Evolutionary conservation across 1,139 yeast genomes (phyloP).

Genomic region (Yamadazyma triangularis): DNA sequence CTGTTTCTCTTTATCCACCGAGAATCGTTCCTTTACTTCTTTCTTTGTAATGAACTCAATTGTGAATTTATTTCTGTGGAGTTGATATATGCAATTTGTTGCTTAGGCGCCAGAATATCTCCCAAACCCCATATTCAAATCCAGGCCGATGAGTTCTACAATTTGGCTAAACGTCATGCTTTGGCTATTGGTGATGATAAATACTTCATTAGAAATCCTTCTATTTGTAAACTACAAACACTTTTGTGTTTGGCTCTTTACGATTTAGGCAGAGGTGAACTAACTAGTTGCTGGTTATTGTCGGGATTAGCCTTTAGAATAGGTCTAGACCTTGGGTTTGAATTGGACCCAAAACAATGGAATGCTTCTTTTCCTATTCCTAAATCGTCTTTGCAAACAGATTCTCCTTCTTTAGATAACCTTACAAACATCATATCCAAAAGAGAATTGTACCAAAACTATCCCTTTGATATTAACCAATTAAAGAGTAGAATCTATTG

Average conservation of each 20-base stretch:
- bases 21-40: conserved; percentile 10
- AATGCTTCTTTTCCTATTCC: conserved; percentile 4
- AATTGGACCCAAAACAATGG: conserved; percentile 12
- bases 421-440: background rate
- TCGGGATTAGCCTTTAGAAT: conserved; percentile 11
- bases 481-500: conserved; percentile 12
- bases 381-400: background rate
- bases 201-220: conserved; percentile 6
- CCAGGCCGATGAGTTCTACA: conserved; percentile 6
- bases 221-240: conserved; percentile 9
- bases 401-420: background rate
- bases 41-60: conserved; percentile 7
- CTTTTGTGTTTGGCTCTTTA: conserved; percentile 10
- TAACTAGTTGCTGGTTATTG: conserved; percentile 10
- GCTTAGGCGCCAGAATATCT: conserved; percentile 10
- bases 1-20: conserved; percentile 9
- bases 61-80: conserved; percentile 9
- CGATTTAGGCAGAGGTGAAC: conserved; percentile 9
- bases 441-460: conserved; percentile 6
- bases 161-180: conserved; percentile 2
- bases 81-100: conserved; percentile 8
- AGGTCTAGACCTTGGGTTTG: conserved; percentile 10
- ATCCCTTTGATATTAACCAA: conserved; percentile 9
- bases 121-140: conserved; percentile 2
- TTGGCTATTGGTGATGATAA: conserved; percentile 4